Percentiles rank a stretch among this genome's conserved stretches.
These are phyloP conservation scores for Ogataea methanolica DNA, from an alignment of 805 yeast species.

Conservation along the genomic window DNA sequence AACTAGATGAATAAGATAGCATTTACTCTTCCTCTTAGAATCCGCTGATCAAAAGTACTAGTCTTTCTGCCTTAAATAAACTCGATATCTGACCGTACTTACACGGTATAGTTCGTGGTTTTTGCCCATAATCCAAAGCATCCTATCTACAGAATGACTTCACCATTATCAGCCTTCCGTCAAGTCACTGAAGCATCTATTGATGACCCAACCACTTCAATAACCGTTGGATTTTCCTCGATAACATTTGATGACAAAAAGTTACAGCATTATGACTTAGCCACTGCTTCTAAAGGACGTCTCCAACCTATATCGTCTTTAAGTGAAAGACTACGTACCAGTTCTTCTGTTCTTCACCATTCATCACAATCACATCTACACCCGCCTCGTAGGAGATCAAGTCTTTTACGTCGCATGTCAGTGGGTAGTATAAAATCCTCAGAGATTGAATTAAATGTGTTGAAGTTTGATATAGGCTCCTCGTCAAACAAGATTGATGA, in stretches of 20 bases:
- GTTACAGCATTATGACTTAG: not conserved
- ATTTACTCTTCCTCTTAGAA: too few species aligned
- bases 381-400: conserved; percentile 20
- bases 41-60: too few species aligned
- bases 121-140: too few species aligned
- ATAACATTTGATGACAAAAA: not conserved
- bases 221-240: not conserved
- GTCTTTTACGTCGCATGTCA: conserved; percentile 26
- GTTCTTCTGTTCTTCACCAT: not conserved
- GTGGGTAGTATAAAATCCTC: conserved; percentile 15
- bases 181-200: not conserved
- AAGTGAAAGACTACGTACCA: not conserved
- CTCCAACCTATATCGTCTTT: not conserved
- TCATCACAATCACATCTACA: not conserved
- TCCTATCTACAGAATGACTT: not conserved
- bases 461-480: conserved; percentile 9
- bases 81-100: too few species aligned
- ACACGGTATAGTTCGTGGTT: too few species aligned
- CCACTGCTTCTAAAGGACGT: not conserved
- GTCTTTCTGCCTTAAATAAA: too few species aligned
- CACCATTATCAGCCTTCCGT: not conserved
- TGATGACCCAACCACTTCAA: not conserved
- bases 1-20: too few species aligned
- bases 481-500: not conserved
- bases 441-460: conserved; percentile 1